phyloP scores from a whole-genome alignment of 106 monocot genomes.

The Dioscorea alata region DNA sequence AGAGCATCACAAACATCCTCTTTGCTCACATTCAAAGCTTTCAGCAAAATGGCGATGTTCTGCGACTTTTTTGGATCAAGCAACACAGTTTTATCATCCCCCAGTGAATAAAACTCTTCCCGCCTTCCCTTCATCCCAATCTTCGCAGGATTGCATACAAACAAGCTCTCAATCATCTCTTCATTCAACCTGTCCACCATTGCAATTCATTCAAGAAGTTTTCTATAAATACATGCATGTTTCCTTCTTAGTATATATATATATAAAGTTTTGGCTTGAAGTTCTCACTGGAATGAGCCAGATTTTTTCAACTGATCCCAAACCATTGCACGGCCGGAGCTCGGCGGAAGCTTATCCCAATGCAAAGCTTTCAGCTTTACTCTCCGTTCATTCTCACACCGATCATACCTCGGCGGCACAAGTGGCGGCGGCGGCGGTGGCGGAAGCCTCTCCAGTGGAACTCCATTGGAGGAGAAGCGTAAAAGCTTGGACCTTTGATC shows the following conservation, averaged over 20 bases:
- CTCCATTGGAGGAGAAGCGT: background rate
- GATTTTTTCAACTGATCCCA: slow-evolving; percentile 38
- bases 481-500: background rate
- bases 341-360: slow-evolving; percentile 37
- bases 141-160: slow-evolving; percentile 7
- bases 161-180: slow-evolving; percentile 48
- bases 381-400: background rate
- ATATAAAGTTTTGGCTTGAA: background rate
- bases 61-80: slow-evolving; percentile 47
- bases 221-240: too few relatives aligned
- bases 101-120: background rate
- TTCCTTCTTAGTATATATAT: background rate
- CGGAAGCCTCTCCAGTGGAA: background rate
- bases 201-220: background rate
- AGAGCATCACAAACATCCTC: slow-evolving; percentile 45
- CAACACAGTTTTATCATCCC: slow-evolving; percentile 4
- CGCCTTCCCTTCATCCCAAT: background rate
- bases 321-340: slow-evolving; percentile 37
- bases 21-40: slow-evolving; percentile 31
- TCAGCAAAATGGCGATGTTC: slow-evolving; percentile 35
- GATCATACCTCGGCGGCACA: slow-evolving; percentile 1
- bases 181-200: slow-evolving; percentile 35
- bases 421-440: slow-evolving; percentile 15
- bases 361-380: slow-evolving; percentile 43
- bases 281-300: slow-evolving; percentile 37